Evolutionary conservation across 2,329 filamentous ascomycete genomes (phyloP), one percentile per base, ranked within the genome.

Genomic region (Cladophialophora carrionii): DNA sequence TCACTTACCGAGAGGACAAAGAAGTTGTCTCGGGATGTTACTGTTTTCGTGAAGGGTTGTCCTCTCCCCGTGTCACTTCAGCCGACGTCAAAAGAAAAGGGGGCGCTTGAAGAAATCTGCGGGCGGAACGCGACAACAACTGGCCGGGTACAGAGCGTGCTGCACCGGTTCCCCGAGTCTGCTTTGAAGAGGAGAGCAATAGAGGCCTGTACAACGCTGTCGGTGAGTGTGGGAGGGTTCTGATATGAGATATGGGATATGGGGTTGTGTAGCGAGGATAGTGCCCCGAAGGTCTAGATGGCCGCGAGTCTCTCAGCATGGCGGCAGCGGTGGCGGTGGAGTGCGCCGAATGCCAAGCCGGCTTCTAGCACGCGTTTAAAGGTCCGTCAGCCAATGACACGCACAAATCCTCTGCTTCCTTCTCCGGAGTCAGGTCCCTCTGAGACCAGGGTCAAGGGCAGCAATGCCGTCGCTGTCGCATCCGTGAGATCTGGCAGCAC

Each of bases 11-110:
- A 60, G 37, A 63, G 62, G 58, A 70, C 65, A 68, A 68, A 70
- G 65, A 61, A 68, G n/a, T 51, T 70, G 68, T 70, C 68, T 70
- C 68, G 65, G 68, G 65, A 67, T 55, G 52, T 60, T 62, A 31
- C 64, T 59, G 57, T 37, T 56, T 61, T 59, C 41, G 56, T 63
- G 61, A 61, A 62, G 37, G 54, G 58, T 57, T 46, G 61, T 63
- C 37, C 34, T 51, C 32, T 34, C 29, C 29, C 61, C 57, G 67
- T 67, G 64, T 67, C 64, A 69, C 64, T 69, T 59, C 52, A 37
- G 60, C 49, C 32, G 67, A 20, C 43, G 61, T 67, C 64, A 63
- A 43, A 56, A 56, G 51, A 61, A 64, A 67, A 51, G 62, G 66
- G 66, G 62, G 62, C 48, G 8, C 8, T 24, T 20, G 56, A 20